A percentile compares a stretch with the other conserved stretches of the same genome.
Conservation (phyloP, 1,284 basidiomycete genomes). For the Omphalotus olearius region DNA sequence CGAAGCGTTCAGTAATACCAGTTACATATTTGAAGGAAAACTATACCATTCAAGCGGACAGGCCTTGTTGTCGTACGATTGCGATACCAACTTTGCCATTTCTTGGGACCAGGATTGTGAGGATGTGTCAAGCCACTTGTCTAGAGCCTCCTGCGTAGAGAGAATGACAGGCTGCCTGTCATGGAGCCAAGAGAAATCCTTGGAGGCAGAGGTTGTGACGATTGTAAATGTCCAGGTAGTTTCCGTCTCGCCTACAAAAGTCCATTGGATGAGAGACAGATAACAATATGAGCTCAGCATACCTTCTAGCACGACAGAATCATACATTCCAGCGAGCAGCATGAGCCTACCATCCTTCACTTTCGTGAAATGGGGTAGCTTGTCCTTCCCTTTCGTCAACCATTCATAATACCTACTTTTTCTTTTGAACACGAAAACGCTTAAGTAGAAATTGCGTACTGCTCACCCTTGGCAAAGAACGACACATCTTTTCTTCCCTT, state of each 20-base stretch:
- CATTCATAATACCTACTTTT: slow-evolving; percentile 83
- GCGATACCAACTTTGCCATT: slow-evolving; percentile 55
- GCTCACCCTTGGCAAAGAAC: slow-evolving; percentile 75
- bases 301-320: slow-evolving; percentile 67
- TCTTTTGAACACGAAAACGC: slow-evolving; percentile 1
- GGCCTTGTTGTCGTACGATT: slow-evolving; percentile 54
- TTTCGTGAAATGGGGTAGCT: slow-evolving; percentile 79
- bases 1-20: not conserved
- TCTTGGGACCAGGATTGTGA: slow-evolving; percentile 58
- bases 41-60: slow-evolving; percentile 69
- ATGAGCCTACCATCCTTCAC: slow-evolving; percentile 64
- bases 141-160: slow-evolving; percentile 53
- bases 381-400: slow-evolving; percentile 76
- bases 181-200: slow-evolving; percentile 76
- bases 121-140: slow-evolving; percentile 78
- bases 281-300: slow-evolving; percentile 15
- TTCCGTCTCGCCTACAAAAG: slow-evolving; percentile 42
- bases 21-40: not conserved
- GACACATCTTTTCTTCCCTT: slow-evolving; percentile 76
- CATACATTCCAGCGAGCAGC: slow-evolving; percentile 88
- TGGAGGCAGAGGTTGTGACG: slow-evolving; percentile 76
- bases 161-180: slow-evolving; percentile 93
- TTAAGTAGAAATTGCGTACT: not conserved
- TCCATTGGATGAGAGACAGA: slow-evolving; percentile 10
- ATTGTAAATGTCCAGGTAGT: slow-evolving; percentile 85